These are phyloP conservation scores for Colletotrichum costaricense DNA, from an alignment of 2,329 filamentous ascomycete genomes.

Conservation along the genomic window DNA sequence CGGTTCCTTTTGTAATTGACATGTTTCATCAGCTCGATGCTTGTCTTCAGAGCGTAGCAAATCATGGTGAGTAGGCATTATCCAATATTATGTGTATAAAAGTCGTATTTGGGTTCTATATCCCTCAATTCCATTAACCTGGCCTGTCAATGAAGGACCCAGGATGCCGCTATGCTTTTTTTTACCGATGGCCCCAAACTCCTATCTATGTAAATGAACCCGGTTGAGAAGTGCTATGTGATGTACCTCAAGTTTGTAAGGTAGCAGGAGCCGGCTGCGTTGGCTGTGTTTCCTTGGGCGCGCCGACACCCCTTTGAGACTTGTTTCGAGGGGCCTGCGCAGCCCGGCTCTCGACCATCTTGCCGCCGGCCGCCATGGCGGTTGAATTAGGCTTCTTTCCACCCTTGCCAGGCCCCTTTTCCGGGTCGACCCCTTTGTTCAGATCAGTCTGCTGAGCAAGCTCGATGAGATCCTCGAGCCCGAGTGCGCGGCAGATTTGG, in stretches of 20 bases:
- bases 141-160: constrained; percentile 5
- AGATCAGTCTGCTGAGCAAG: constrained; percentile 75
- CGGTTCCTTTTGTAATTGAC: constrained; percentile 36
- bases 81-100: background rate
- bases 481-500: constrained; percentile 74
- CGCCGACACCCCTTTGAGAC: constrained; percentile 47
- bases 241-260: constrained; percentile 17
- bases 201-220: constrained; percentile 26
- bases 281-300: constrained; percentile 34
- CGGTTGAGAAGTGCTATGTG: background rate
- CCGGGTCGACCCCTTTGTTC: constrained; percentile 68
- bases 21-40: constrained; percentile 16
- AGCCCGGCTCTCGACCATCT: constrained; percentile 49
- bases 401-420: constrained; percentile 49
- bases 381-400: constrained; percentile 49
- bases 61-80: background rate
- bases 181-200: constrained; percentile 18
- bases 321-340: constrained; percentile 36
- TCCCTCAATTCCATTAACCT: background rate
- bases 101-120: constrained; percentile 2
- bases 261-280: constrained; percentile 37
- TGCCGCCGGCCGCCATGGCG: constrained; percentile 61
- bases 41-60: background rate
- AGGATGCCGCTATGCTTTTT: constrained; percentile 27
- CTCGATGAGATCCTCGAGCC: constrained; percentile 71